Base-by-base conservation (phyloP, 2,329 filamentous ascomycete genomes). In the Botrytis galanthina region DNA sequence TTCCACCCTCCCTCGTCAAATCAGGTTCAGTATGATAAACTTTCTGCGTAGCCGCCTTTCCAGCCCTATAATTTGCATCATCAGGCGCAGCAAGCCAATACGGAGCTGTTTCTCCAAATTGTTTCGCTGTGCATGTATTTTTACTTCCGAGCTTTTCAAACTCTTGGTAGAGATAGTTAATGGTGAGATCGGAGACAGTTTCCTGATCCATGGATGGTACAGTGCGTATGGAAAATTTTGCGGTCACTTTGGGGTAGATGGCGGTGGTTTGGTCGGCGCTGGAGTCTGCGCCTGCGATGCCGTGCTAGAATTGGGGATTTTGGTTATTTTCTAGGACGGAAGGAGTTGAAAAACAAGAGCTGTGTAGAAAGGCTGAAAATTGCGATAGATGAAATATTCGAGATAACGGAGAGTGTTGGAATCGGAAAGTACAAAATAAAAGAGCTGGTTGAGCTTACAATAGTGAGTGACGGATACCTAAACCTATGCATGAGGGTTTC, bases 1-100 rank as follows among this genome's bases (percentile, higher is more conserved):
- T 69, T 57, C 70, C 70, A 9, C 70, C 70, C 42, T 72, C 70
- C 4, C 70, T 48, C 18, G 62, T 72, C 32, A 68, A 68, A 72
- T 72, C 70, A 14, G 62, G 63, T n/a, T 59, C 61, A 1, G 37
- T 57, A 1, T 35, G 29, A 22, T 64, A 72, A 59, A 72, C 70
- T 32, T 35, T 68, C 48, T 72, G 42, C 48, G 61, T 69, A 8
- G 70, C 70, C 22, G 26, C 37, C 39, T 37, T 51, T 3, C 59
- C 70, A 32, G 70, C 70, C 10, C 8, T 32, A 8, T 51, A 72
- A 54, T 72, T 72, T 10, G 29, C 14, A 46, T 72, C 60, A 10
- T 68, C 26, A 20, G 39, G 18, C 3, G 32, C 22, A 5, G 42
- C 51, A 9, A 57, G 61, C 71, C 71, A 72, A 46, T 44, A 54